phyloP scores from a whole-genome alignment of 148 eudicot genomes.

The Tetragonia tetragonoides region DNA sequence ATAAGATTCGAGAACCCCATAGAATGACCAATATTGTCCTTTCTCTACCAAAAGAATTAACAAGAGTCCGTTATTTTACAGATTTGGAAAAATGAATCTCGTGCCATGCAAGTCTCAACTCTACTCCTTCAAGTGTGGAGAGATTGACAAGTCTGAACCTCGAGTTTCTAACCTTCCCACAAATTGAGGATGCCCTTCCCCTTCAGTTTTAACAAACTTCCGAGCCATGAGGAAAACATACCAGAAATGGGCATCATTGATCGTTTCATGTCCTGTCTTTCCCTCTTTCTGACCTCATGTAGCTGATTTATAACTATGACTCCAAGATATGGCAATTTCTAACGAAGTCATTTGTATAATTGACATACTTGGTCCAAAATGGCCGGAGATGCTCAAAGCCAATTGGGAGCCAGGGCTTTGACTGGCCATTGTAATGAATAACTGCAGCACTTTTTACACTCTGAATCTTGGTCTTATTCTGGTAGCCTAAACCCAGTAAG shows the following conservation, averaged over 20 bases:
- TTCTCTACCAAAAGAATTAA: conserved; percentile 34
- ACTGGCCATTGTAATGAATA: conserved; percentile 96
- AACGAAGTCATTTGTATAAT: conserved; percentile 82
- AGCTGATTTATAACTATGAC: conserved; percentile 34
- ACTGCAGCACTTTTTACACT: conserved; percentile 84
- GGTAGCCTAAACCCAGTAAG: conserved; percentile 96
- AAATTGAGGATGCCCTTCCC: conserved; percentile 31
- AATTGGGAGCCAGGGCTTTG: conserved; percentile 96
- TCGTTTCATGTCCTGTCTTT: conserved; percentile 30
- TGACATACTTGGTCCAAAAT: conserved; percentile 92
- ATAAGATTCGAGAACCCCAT: conserved; percentile 16
- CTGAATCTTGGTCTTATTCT: conserved; percentile 72
- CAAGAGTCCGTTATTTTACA: conserved; percentile 39
- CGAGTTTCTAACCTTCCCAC: conserved; percentile 26
- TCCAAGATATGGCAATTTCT: conserved; percentile 94
- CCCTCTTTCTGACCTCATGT: conserved; percentile 28
- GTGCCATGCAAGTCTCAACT: conserved; percentile 36
- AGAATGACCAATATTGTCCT: conserved; percentile 31
- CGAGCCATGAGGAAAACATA: conserved; percentile 23
- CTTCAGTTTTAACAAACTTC: conserved; percentile 28
- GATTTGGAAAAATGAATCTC: conserved; percentile 51
- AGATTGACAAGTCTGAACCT: conserved; percentile 27
- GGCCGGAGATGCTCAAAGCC: conserved; percentile 98
- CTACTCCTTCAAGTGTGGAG: conserved; percentile 30
- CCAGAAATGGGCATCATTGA: conserved; percentile 18